These are phyloP conservation scores for Chenopodium album DNA, from an alignment of 148 eudicot species.

Conservation along the genomic window DNA sequence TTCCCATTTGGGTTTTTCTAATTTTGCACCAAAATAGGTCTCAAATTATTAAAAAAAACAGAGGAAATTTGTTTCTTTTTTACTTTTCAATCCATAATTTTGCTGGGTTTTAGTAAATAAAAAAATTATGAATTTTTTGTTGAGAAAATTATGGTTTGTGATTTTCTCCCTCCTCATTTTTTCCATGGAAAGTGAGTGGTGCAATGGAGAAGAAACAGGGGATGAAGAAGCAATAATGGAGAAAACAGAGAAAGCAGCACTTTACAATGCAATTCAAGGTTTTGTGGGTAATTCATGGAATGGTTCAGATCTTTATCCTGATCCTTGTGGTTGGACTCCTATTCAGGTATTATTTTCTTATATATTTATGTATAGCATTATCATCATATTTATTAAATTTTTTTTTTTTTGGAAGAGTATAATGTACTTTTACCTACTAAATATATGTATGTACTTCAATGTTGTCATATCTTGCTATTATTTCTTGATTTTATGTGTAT, in stretches of 20 bases:
- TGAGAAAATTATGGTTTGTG: not conserved
- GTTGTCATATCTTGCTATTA: slow-evolving; percentile 16
- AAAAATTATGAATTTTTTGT: not conserved
- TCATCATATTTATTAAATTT: not conserved
- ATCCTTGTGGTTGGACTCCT: slow-evolving; percentile 97
- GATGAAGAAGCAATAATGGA: slow-evolving; percentile 50
- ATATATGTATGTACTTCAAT: not conserved
- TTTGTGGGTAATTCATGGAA: slow-evolving; percentile 85
- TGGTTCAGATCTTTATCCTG: slow-evolving; percentile 88
- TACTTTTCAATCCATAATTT: not conserved
- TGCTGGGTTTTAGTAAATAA: slow-evolving; percentile 5
- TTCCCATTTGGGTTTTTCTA: not conserved
- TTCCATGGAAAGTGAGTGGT: slow-evolving; percentile 23
- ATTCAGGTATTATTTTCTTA: slow-evolving; percentile 52
- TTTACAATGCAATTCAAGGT: slow-evolving; percentile 75
- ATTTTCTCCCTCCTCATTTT: slow-evolving; percentile 32
- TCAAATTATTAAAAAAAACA: not conserved
- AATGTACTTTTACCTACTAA: not conserved
- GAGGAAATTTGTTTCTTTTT: not conserved
- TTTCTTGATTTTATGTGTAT: slow-evolving; percentile 3
- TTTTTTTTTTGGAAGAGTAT: not conserved
- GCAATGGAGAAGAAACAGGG: slow-evolving; percentile 43
- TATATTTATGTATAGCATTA: not conserved
- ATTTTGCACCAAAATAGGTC: not conserved
- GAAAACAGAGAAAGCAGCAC: slow-evolving; percentile 59